These are phyloP conservation scores for Wallacemonas sp. DNA, from an alignment of 208 protist species.

Conservation along the genomic window DNA sequence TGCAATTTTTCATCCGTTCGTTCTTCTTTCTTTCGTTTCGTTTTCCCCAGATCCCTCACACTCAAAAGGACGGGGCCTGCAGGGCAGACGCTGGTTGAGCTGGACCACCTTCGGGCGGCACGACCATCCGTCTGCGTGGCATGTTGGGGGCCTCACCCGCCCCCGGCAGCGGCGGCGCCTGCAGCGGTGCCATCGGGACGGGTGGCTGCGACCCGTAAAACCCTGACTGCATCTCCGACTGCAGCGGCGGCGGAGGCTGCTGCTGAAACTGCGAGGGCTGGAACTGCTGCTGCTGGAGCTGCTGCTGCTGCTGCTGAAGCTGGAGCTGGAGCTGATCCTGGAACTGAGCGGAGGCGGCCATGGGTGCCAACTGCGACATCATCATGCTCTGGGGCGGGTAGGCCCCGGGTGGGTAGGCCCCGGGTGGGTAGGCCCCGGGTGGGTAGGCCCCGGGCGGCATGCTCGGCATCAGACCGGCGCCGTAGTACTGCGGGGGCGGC, in stretches of 20 bases:
- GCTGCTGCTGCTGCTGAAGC: constrained; percentile 8
- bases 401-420: too few species aligned
- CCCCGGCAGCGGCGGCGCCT: neutral
- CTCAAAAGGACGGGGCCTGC: too few species aligned
- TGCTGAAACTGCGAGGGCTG: neutral
- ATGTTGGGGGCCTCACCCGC: constrained; percentile 12
- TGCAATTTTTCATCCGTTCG: too few species aligned
- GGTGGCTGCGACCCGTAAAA: too few species aligned
- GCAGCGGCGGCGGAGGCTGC: neutral
- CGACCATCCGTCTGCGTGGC: neutral
- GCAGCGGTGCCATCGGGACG: neutral
- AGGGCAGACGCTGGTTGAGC: neutral
- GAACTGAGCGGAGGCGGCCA: neutral
- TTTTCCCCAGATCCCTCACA: too few species aligned
- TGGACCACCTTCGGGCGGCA: neutral
- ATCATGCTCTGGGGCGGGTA: too few species aligned
- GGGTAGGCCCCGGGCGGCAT: neutral
- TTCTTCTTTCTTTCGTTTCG: too few species aligned
- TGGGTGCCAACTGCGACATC: too few species aligned
- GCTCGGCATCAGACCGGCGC: neutral
- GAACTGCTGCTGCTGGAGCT: constrained; percentile 1
- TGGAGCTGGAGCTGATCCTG: neutral
- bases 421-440: neutral
- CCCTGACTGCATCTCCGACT: too few species aligned
- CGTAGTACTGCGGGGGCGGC: constrained; percentile 6